Evolutionary conservation across 2,329 filamentous ascomycete species (phyloP).

Genomic region (Penicillium hordei): DNA sequence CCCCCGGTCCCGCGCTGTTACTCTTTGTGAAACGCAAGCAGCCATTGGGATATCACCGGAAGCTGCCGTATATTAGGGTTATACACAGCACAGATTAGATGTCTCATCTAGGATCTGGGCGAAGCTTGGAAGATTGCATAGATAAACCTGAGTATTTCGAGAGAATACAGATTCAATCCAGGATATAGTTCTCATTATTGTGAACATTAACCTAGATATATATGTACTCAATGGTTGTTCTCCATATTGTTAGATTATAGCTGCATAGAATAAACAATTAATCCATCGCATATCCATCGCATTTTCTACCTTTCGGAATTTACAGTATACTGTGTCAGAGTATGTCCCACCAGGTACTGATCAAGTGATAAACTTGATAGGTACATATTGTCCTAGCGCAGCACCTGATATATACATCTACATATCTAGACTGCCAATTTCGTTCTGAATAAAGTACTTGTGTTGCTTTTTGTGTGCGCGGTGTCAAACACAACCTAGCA

Average conservation of each 20-base stretch:
- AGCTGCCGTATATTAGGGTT: background rate
- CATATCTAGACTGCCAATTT: background rate
- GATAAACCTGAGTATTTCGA: background rate
- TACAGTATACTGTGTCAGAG: background rate
- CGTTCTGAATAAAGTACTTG: background rate
- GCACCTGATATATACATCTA: background rate
- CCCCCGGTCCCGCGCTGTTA: background rate
- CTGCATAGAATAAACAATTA: background rate
- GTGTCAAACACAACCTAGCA: background rate
- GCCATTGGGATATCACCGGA: constrained; percentile 18
- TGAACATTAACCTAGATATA: background rate
- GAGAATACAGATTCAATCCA: background rate
- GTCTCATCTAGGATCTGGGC: background rate
- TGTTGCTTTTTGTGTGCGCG: background rate
- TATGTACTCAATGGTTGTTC: background rate
- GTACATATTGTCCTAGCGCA: constrained; percentile 2
- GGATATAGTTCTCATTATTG: background rate
- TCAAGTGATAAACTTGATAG: background rate
- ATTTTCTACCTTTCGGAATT: background rate
- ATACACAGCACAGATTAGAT: background rate
- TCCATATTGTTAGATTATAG: no score
- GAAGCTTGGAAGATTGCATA: background rate
- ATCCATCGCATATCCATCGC: background rate
- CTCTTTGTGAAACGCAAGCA: constrained; percentile 14
- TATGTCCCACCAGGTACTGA: constrained; percentile 2